phyloP scores from a whole-genome alignment of 805 yeast species.

The Brettanomyces naardenensis region DNA sequence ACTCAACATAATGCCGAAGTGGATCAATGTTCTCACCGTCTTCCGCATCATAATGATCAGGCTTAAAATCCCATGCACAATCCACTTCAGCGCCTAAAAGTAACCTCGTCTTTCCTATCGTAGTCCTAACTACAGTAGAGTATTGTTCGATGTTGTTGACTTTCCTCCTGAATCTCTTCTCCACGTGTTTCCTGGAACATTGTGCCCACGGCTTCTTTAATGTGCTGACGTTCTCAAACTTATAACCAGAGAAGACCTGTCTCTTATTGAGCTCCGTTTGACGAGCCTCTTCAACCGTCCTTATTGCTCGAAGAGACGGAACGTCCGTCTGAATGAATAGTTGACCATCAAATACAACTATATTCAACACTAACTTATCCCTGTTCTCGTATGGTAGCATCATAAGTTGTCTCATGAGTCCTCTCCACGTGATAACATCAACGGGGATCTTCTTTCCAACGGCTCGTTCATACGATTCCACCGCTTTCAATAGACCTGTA shows the following conservation, averaged over 20 bases:
- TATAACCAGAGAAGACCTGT: constrained; percentile 65
- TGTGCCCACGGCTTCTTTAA: constrained; percentile 69
- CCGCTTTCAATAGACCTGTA: constrained; percentile 46
- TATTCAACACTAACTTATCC: constrained; percentile 52
- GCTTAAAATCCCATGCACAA: constrained; percentile 77
- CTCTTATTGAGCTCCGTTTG: constrained; percentile 27
- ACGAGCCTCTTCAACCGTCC: constrained; percentile 21
- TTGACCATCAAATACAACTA: constrained; percentile 69
- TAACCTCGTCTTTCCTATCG: constrained; percentile 65
- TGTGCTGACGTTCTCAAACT: constrained; percentile 77
- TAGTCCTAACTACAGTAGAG: constrained; percentile 73
- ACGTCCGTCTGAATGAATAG: constrained; percentile 47
- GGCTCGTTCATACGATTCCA: constrained; percentile 47
- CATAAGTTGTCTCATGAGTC: constrained; percentile 68
- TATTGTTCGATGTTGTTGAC: constrained; percentile 75
- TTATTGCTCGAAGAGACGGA: constrained; percentile 23
- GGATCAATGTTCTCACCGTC: constrained; percentile 31
- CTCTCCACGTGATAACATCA: constrained; percentile 79
- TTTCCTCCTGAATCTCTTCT: constrained; percentile 47
- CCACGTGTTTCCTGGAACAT: constrained; percentile 58
- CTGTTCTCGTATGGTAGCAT: constrained; percentile 53
- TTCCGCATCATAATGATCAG: constrained; percentile 20
- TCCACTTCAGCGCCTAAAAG: constrained; percentile 88
- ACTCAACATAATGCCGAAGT: constrained; percentile 71
- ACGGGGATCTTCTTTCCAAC: constrained; percentile 40